These are phyloP conservation scores for Suhomyces wounanorum DNA, from an alignment of 1,139 yeast genomes.

Conservation along the genomic window DNA sequence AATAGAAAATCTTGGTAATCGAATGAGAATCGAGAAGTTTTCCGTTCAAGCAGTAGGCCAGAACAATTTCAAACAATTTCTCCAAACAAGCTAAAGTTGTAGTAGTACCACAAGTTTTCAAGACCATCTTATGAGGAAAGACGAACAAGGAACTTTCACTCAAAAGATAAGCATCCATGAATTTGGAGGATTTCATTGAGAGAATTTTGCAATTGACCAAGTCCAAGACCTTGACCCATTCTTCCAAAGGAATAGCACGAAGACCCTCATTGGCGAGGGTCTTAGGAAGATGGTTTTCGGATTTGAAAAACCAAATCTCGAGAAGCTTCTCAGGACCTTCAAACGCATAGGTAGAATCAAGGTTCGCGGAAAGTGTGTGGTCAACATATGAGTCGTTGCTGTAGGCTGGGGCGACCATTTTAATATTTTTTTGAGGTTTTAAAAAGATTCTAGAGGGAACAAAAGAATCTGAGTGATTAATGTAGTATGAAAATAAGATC, in stretches of 20 bases:
- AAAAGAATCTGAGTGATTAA: background rate
- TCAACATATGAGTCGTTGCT: constrained; percentile 60
- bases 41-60: constrained; percentile 21
- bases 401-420: constrained; percentile 49
- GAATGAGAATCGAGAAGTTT: constrained; percentile 24
- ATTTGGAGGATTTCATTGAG: constrained; percentile 68
- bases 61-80: constrained; percentile 57
- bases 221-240: constrained; percentile 76
- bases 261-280: constrained; percentile 47
- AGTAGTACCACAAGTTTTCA: constrained; percentile 97
- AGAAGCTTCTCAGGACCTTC: constrained; percentile 96
- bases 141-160: constrained; percentile 92
- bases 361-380: constrained; percentile 72
- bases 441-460: background rate
- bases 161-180: constrained; percentile 80
- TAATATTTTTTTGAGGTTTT: background rate
- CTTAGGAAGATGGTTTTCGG: constrained; percentile 40
- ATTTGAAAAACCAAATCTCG: constrained; percentile 80
- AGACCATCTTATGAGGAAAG: constrained; percentile 77
- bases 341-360: constrained; percentile 88
- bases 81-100: constrained; percentile 81
- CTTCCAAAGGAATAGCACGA: constrained; percentile 62
- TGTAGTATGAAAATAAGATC: background rate
- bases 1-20: constrained; percentile 78
- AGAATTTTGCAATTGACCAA: constrained; percentile 85